Evolutionary conservation across 108 stramenopile species (phyloP), one percentile per base, ranked within the genome.

Genomic region (Skeletonema costatum): DNA sequence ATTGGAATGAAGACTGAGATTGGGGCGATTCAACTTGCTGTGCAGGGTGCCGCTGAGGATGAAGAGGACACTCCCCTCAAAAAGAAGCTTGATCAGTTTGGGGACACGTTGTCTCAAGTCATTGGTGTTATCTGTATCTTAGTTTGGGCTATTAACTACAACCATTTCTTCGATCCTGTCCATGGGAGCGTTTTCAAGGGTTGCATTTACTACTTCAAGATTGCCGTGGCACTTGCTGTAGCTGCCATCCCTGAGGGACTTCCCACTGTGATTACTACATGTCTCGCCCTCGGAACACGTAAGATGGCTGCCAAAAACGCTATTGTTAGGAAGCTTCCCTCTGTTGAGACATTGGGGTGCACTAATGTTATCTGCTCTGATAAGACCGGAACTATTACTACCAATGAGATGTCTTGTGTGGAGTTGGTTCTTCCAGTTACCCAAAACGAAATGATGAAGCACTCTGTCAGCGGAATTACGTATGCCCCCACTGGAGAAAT

Each of bases 301-400:
- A 86, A 82, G 67, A 89, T 90, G 88, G 85, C 87, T 29, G 83
- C 76, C 66, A 81, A 85, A 61, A 80, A 86, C 68, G 81, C 77
- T 25, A 75, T 87, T 65, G 82, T 85, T 16, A 67, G 81, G 38
- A 82, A 82, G 56, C 81, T 94, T 13, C 90, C 94, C 33, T 87
- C 90, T 17, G 93, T 94, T 19, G 96, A 97, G 82, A 96, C 96
- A 13, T 76, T 97, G 69, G 96, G 96, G 13, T 92, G 91, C 77
- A 90, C 90, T 21, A 85, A 76, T 19, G 80, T 88, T 51, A 91
- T 95, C 62, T 91, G 91, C 80, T 75, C 81, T 14, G 96, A 97
- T 90, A 97, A 97, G 87, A 97, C 96, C 6, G 96, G 96, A 39
- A 97, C 96, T 10, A 79, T 97, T 29, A 97, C 96, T 29, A 84